Evolutionary conservation across 1,284 basidiomycete genomes (phyloP).

Genomic region (Takashimella koratensis): DNA sequence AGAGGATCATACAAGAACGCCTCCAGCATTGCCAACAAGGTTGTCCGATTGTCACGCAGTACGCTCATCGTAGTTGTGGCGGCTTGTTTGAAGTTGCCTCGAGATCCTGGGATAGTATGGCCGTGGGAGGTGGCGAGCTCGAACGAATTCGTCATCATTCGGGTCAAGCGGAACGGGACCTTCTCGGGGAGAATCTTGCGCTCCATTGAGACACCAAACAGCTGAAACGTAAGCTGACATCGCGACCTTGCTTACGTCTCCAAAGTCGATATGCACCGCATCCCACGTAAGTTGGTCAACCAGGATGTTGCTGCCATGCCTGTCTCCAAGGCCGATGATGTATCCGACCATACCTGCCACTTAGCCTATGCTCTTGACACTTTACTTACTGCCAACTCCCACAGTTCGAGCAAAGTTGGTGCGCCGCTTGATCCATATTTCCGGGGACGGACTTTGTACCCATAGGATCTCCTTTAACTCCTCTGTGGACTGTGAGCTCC

Average conservation of each 20-base stretch:
- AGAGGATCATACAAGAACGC: conserved; percentile 84
- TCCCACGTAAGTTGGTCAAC: conserved; percentile 45
- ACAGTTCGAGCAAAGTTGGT: conserved; percentile 43
- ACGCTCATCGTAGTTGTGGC: conserved; percentile 36
- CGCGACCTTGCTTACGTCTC: conserved; percentile 32
- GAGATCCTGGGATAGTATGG: conserved; percentile 28
- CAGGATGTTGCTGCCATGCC: conserved; percentile 43
- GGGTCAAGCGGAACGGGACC: conserved; percentile 43
- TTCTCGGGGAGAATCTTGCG: conserved; percentile 36
- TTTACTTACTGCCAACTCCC: conserved; percentile 36
- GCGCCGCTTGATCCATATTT: conserved; percentile 42
- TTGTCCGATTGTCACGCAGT: conserved; percentile 32
- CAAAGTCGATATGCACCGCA: conserved; percentile 45
- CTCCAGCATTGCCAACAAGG: conserved; percentile 43
- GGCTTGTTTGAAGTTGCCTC: conserved; percentile 41
- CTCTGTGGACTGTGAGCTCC: conserved; percentile 16
- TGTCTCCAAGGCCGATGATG: conserved; percentile 43
- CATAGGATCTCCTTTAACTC: conserved; percentile 42
- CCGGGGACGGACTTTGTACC: conserved; percentile 37
- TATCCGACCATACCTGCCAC: conserved; percentile 37
- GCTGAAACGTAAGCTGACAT: conserved; percentile 12
- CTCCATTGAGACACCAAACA: conserved; percentile 36
- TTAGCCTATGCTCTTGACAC: not conserved
- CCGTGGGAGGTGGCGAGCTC: conserved; percentile 37
- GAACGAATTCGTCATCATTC: conserved; percentile 46